These are phyloP conservation scores for Thielaviopsis punctulata DNA, from an alignment of 2,329 filamentous ascomycete species.

Conservation along the genomic window DNA sequence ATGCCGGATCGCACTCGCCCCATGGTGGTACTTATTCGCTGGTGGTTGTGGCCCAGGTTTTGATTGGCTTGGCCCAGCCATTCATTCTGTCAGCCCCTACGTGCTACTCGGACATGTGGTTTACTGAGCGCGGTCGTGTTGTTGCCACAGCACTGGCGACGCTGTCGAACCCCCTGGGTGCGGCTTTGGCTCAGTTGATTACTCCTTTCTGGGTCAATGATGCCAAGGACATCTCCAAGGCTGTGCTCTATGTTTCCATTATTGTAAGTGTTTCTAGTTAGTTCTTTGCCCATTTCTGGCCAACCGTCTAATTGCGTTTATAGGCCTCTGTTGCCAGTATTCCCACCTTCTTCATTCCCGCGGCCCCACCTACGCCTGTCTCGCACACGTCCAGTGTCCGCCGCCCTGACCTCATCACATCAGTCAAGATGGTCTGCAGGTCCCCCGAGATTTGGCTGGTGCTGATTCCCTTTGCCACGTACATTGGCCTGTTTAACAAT, in stretches of 20 bases:
- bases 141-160: conserved; percentile 73
- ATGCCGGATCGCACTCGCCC: conserved; percentile 43
- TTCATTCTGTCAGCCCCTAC: conserved; percentile 84
- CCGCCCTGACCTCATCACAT: conserved; percentile 36
- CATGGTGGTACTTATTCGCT: conserved; percentile 49
- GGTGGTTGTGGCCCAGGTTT: conserved; percentile 79
- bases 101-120: conserved; percentile 87
- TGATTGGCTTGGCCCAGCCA: conserved; percentile 78
- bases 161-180: conserved; percentile 79
- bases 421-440: conserved; percentile 31
- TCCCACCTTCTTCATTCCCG: conserved; percentile 68
- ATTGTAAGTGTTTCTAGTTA: conserved; percentile 38
- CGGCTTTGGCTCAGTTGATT: conserved; percentile 73
- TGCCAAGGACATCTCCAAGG: conserved; percentile 50
- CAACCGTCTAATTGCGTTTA: neutral
- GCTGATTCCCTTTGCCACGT: conserved; percentile 63
- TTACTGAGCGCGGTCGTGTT: conserved; percentile 57
- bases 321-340: conserved; percentile 47
- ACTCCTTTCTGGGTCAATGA: conserved; percentile 57
- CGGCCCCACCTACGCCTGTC: conserved; percentile 58
- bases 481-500: conserved; percentile 88
- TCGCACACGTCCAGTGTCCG: conserved; percentile 47
- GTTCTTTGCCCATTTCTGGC: neutral
- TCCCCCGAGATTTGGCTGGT: conserved; percentile 67
- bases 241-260: conserved; percentile 72